phyloP scores from a whole-genome alignment of 1,284 basidiomycete genomes.

The Apiotrichum siamense region DNA sequence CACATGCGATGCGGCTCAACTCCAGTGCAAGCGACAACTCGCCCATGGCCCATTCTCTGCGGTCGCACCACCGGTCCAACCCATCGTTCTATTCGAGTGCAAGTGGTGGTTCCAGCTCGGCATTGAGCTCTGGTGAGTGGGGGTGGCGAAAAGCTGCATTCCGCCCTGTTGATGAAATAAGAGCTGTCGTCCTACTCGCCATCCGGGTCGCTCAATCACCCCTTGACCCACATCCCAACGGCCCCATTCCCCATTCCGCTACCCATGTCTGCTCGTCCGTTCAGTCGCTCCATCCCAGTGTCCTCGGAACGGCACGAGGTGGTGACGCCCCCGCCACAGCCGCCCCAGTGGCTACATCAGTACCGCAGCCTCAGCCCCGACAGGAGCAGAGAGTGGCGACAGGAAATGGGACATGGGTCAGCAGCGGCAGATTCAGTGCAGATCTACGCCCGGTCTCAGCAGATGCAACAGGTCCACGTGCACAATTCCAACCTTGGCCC shows the following conservation, averaged over 20 bases:
- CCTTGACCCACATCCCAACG: not conserved
- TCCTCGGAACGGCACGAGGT: constrained; percentile 11
- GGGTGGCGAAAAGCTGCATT: not conserved
- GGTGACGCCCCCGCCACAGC: constrained; percentile 1
- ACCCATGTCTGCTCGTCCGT: not conserved
- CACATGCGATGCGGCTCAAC: too few relatives aligned
- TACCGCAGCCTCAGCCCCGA: not conserved
- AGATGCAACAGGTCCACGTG: too few relatives aligned
- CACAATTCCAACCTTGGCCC: too few relatives aligned
- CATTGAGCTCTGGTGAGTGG: not conserved
- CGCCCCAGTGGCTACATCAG: not conserved
- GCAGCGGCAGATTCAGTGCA: too few relatives aligned
- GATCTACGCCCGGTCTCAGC: too few relatives aligned
- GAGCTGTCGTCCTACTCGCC: not conserved
- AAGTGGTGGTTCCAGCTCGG: not conserved
- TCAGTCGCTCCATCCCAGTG: constrained; percentile 3
- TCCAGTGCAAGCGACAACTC: too few relatives aligned
- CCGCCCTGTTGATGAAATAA: not conserved
- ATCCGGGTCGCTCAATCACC: not conserved
- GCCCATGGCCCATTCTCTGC: not conserved
- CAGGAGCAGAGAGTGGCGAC: not conserved
- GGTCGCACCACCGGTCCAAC: not conserved
- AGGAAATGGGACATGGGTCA: too few relatives aligned
- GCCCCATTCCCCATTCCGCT: not conserved
- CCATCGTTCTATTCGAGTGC: not conserved